These are phyloP conservation scores for Pseudogymnoascus sp. DNA, from an alignment of 2,329 filamentous ascomycete species.

Conservation along the genomic window DNA sequence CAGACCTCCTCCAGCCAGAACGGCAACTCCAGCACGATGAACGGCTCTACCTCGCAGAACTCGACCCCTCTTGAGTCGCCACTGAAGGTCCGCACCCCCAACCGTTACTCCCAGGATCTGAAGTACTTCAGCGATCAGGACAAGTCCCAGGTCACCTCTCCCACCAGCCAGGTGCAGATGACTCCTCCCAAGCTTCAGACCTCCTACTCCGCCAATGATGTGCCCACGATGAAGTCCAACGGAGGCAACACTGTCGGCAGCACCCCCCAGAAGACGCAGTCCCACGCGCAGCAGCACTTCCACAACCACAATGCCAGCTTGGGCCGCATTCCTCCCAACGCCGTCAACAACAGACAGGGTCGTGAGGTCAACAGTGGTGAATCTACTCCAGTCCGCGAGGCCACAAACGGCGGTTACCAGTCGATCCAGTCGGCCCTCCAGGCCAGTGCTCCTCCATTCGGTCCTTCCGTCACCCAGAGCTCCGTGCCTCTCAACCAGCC, in stretches of 20 bases:
- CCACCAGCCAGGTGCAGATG: constrained; percentile 46
- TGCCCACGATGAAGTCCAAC: constrained; percentile 68
- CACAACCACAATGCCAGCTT: constrained; percentile 75
- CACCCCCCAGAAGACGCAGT: constrained; percentile 41
- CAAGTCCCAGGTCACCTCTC: constrained; percentile 29
- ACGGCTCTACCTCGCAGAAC: constrained; percentile 27
- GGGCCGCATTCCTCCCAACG: constrained; percentile 67
- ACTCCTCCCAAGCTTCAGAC: constrained; percentile 71
- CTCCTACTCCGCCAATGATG: constrained; percentile 84
- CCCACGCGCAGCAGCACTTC: constrained; percentile 50
- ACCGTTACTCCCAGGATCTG: constrained; percentile 53
- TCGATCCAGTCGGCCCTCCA: constrained; percentile 69
- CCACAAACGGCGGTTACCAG: constrained; percentile 43
- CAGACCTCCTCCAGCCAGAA: constrained; percentile 24
- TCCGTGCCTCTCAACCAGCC: constrained; percentile 25
- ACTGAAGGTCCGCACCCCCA: constrained; percentile 41
- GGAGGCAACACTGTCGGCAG: constrained; percentile 18
- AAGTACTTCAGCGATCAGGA: constrained; percentile 35
- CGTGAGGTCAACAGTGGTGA: constrained; percentile 55
- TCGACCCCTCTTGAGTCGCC: constrained; percentile 38
- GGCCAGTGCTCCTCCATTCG: constrained; percentile 72
- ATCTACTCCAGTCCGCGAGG: constrained; percentile 33
- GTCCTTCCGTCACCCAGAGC: constrained; percentile 47
- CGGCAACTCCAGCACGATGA: constrained; percentile 32
- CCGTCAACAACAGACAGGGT: constrained; percentile 60